Evolutionary conservation across 169 alveolate genomes (phyloP), one percentile per base, ranked within the genome.

Genomic region (Condylostoma magnum): DNA sequence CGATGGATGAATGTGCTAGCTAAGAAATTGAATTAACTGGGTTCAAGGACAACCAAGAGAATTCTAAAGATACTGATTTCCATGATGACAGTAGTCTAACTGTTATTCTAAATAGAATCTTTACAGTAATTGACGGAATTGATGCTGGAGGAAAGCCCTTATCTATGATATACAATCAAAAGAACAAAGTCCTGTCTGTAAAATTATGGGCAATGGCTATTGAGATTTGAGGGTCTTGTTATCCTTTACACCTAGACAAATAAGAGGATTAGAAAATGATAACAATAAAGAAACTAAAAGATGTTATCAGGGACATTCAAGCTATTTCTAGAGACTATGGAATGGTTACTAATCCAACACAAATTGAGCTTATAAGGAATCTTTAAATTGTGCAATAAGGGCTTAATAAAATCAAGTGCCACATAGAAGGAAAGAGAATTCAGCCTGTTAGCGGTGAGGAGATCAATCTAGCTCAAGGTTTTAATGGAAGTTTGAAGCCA

Each of bases 131-230:
- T n/a, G 65, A 27, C 12, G 6, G 8, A 10, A 8, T 66, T 20
- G 75, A 66, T 4, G 75, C 75, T 28, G 75, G 65, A 2, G 75
- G 75, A 47, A n/a, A 22, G 44, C 41, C 41, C 2, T n/a, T 66
- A n/a, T 15, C 20, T 1, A 12, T 12, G 6, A n/a, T 66, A 10
- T 6, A 10, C 6, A n/a, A n/a, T 46, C 20, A 44, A 27, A 25
- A 8, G 10, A 10, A 43, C 6, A 18, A 18, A 10, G n/a, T 10
- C 12, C 6, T 4, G 25, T n/a, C 20, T 2, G 36, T 66, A 15
- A 27, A 28, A 18, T 30, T 46, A 8, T 66, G 75, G 66, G 50
- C 47, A 2, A 27, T 46, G 4, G 58, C 27, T 25, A n/a, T 66
- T 8, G 65, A 66, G 20, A 18, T 43, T 6, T 66, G 75, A 63